Evolutionary conservation across 1,284 basidiomycete genomes (phyloP).

Genomic region (Ceratobasidium theobromae): DNA sequence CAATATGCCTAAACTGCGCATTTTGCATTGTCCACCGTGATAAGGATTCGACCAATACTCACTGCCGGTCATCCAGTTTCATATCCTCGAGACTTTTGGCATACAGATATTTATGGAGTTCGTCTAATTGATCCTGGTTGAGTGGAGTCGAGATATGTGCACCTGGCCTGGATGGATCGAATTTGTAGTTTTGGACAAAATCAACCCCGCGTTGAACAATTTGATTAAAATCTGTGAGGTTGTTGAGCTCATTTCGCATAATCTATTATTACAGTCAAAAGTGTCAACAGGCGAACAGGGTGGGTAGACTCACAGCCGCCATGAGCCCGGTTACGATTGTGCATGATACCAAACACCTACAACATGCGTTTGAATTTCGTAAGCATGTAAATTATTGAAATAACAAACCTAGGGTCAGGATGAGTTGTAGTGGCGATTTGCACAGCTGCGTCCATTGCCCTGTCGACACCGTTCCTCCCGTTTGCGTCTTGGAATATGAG

Average conservation of each 20-base stretch:
- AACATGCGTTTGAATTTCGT: background rate
- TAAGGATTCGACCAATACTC: background rate
- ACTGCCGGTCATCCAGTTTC: conserved; percentile 29
- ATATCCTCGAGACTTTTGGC: conserved; percentile 2
- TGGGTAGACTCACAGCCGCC: conserved; percentile 9
- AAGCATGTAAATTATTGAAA: background rate
- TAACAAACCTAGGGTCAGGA: conserved; percentile 20
- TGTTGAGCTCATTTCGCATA: conserved; percentile 20
- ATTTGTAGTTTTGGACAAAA: background rate
- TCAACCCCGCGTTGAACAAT: conserved; percentile 9
- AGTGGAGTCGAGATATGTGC: background rate
- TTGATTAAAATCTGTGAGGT: background rate
- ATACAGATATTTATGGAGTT: conserved; percentile 10
- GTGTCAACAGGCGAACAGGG: background rate
- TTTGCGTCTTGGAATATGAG: conserved; percentile 15
- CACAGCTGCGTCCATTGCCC: conserved; percentile 20
- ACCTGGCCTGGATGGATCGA: background rate
- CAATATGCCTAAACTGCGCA: conserved; percentile 1
- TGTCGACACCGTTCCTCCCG: background rate
- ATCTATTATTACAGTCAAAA: background rate
- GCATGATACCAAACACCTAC: conserved; percentile 28
- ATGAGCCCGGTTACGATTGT: conserved; percentile 28
- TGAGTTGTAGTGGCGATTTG: conserved; percentile 31
- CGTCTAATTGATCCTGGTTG: background rate
- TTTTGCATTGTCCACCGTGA: background rate